A percentile compares a stretch with the other conserved stretches of the same genome.
Evolutionary conservation across 805 yeast genomes (phyloP).

Genomic region (Saccharomycopsis oosterbeekiorum): DNA sequence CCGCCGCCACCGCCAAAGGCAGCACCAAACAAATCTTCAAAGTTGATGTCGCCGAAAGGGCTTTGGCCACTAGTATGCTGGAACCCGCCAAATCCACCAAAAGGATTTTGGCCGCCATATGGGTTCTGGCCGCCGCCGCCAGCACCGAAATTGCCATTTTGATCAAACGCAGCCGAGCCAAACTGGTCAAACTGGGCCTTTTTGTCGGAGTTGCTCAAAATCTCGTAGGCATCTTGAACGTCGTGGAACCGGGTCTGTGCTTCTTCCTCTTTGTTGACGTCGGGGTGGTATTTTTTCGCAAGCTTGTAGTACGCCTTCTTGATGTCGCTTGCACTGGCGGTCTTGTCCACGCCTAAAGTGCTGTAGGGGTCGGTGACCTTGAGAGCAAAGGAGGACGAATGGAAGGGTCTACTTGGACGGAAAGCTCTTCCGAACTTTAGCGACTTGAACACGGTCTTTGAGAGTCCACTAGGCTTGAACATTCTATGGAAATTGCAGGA

Average conservation of each 20-base stretch:
- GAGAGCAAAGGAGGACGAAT: constrained; percentile 27
- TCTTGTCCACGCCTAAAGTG: constrained; percentile 63
- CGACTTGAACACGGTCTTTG: not conserved
- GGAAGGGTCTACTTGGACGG: constrained; percentile 28
- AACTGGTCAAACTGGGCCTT: constrained; percentile 84
- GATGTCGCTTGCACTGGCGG: constrained; percentile 72
- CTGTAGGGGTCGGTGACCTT: constrained; percentile 67
- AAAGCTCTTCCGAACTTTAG: not conserved
- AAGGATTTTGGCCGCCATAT: constrained; percentile 35
- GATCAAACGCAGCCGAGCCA: constrained; percentile 80
- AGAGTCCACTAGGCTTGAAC: not conserved
- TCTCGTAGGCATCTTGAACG: constrained; percentile 89
- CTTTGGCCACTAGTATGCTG: constrained; percentile 41
- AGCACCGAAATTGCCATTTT: constrained; percentile 37
- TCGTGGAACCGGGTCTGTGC: constrained; percentile 88
- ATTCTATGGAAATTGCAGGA: not conserved
- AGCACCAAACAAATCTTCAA: constrained; percentile 55
- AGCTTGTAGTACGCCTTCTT: constrained; percentile 89
- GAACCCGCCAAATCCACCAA: constrained; percentile 50
- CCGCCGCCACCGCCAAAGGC: constrained; percentile 39
- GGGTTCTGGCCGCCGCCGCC: constrained; percentile 34
- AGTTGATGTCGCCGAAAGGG: constrained; percentile 33
- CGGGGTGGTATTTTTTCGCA: constrained; percentile 94
- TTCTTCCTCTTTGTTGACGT: constrained; percentile 81
- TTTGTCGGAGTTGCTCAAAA: constrained; percentile 75